phyloP scores from a whole-genome alignment of 73 alveolate genomes.

The Paramecium primaurelia region DNA sequence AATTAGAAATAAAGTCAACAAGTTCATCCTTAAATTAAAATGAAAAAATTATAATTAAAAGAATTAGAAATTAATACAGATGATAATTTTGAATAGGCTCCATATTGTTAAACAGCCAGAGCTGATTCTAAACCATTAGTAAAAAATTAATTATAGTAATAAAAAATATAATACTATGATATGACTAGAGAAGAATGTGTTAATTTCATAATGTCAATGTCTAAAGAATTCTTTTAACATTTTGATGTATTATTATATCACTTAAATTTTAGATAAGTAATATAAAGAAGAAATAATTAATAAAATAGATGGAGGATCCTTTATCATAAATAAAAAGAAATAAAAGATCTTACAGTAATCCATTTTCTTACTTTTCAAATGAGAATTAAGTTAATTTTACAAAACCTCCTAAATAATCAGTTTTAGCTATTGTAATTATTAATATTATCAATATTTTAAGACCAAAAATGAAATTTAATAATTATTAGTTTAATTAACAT shows the following conservation, averaged over 20 bases:
- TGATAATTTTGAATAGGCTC: not conserved
- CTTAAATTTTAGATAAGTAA: not conserved
- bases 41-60: constrained; percentile 12
- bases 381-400: not conserved
- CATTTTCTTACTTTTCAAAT: constrained; percentile 19
- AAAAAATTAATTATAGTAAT: not conserved
- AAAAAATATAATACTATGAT: not conserved
- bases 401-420: constrained; percentile 29
- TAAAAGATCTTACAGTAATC: constrained; percentile 46
- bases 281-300: not conserved
- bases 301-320: not conserved
- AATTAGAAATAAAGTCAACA: not conserved
- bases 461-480: constrained; percentile 19
- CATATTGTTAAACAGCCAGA: not conserved
- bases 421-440: constrained; percentile 4
- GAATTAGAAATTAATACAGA: not conserved
- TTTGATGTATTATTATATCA: constrained; percentile 18
- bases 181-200: constrained; percentile 50
- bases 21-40: not conserved
- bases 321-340: not conserved
- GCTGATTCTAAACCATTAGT: not conserved
- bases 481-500: not conserved
- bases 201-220: constrained; percentile 9
- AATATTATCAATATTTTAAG: not conserved
- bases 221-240: not conserved